A percentile compares a stretch with the other conserved stretches of the same genome.
These are phyloP conservation scores for Lactarius evosmus DNA, from an alignment of 768 basidiomycete species.

Conservation along the genomic window DNA sequence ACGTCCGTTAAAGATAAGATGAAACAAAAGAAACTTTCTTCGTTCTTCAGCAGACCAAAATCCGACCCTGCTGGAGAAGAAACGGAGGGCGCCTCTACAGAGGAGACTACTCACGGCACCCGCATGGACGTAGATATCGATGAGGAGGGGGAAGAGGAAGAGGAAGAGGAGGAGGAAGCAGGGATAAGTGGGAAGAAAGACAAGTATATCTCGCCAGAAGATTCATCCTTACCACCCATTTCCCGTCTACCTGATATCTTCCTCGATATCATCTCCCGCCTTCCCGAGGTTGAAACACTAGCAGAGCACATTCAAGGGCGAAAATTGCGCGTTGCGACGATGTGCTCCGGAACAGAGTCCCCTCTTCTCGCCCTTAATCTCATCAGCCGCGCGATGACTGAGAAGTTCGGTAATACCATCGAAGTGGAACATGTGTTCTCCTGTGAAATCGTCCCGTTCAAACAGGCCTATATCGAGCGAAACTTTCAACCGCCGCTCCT, in stretches of 20 bases:
- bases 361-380: slow-evolving; percentile 87
- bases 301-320: slow-evolving; percentile 68
- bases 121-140: slow-evolving; percentile 10
- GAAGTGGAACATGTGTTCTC: slow-evolving; percentile 92
- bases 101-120: not conserved
- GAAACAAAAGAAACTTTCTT: slow-evolving; percentile 25
- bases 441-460: slow-evolving; percentile 96
- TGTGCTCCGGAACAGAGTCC: slow-evolving; percentile 97
- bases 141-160: slow-evolving; percentile 30
- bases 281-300: slow-evolving; percentile 63
- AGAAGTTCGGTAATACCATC: slow-evolving; percentile 60
- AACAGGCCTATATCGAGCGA: slow-evolving; percentile 95
- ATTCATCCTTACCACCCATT: slow-evolving; percentile 74
- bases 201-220: slow-evolving; percentile 49
- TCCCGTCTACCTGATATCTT: slow-evolving; percentile 71
- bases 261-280: slow-evolving; percentile 62
- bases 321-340: slow-evolving; percentile 89
- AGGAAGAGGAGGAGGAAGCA: slow-evolving; percentile 34
- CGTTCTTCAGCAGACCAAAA: slow-evolving; percentile 17
- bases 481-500: slow-evolving; percentile 91
- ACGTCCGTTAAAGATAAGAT: slow-evolving; percentile 21
- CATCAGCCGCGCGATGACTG: slow-evolving; percentile 71
- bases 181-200: slow-evolving; percentile 35
- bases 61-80: slow-evolving; percentile 18
- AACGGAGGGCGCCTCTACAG: slow-evolving; percentile 12